A percentile compares a stretch with the other conserved stretches of the same genome.
Evolutionary conservation across 2,329 filamentous ascomycete genomes (phyloP).

Genomic region (Catunica adiposa): DNA sequence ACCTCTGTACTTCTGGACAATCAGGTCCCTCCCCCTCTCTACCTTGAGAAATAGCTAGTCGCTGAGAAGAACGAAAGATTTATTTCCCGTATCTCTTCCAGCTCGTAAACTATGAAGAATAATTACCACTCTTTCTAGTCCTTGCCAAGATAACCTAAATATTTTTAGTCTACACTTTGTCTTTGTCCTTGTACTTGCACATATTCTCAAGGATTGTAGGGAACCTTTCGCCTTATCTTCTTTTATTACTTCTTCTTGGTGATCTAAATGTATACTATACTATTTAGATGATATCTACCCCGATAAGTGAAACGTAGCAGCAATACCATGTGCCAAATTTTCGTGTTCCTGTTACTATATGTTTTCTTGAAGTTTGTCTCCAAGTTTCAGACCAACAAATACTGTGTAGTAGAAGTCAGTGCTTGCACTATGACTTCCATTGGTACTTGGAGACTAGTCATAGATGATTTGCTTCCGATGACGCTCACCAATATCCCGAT

Average conservation of each 20-base stretch:
- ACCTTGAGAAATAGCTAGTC: background rate
- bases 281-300: background rate
- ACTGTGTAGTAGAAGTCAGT: too few species aligned
- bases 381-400: too few species aligned
- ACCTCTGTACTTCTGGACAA: constrained; percentile 3
- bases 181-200: background rate
- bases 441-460: too few species aligned
- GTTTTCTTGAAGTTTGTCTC: too few species aligned
- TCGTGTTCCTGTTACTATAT: too few species aligned
- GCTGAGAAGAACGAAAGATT: background rate
- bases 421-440: too few species aligned
- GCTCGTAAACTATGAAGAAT: too few species aligned
- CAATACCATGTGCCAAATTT: too few species aligned
- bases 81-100: background rate
- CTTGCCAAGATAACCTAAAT: background rate
- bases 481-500: too few species aligned
- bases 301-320: too few species aligned
- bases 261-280: background rate
- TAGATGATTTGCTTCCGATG: too few species aligned
- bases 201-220: background rate
- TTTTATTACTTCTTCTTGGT: background rate
- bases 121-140: background rate
- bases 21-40: constrained; percentile 4
- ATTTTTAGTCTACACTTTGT: background rate
- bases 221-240: background rate